Conservation (phyloP, 306 rosid species). For the Delonix regia region DNA sequence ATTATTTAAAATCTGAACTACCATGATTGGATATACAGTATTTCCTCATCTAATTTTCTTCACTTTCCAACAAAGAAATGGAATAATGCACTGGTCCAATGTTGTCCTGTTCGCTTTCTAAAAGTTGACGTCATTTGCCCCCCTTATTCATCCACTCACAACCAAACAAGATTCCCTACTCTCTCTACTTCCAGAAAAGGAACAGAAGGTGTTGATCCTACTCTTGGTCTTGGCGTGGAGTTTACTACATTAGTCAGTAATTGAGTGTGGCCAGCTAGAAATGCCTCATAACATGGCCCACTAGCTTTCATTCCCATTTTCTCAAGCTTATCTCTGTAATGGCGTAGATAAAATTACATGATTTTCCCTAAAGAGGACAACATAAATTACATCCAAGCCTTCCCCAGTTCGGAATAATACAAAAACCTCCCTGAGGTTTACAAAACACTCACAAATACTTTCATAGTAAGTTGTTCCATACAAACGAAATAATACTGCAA, state of each 20-base stretch:
- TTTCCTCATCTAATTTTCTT: constrained; percentile 7
- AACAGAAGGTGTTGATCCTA: constrained; percentile 19
- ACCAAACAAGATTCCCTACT: constrained; percentile 4
- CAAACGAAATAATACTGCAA: not conserved
- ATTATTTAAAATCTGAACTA: not conserved
- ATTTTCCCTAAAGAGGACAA: not conserved
- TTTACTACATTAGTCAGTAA: constrained; percentile 26
- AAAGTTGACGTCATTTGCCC: constrained; percentile 38
- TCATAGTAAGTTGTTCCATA: not conserved
- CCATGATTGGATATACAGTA: constrained; percentile 1
- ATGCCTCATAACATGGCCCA: constrained; percentile 9
- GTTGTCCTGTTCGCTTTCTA: constrained; percentile 26
- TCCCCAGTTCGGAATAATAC: not conserved
- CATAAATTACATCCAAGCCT: not conserved
- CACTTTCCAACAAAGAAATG: constrained; percentile 21
- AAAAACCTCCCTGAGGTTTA: not conserved
- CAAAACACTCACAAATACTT: not conserved
- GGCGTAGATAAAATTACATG: not conserved
- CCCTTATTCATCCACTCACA: constrained; percentile 27
- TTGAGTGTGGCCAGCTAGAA: constrained; percentile 17
- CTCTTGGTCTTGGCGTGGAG: constrained; percentile 8
- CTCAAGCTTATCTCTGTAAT: not conserved
- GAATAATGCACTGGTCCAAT: constrained; percentile 8
- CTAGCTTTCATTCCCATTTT: not conserved
- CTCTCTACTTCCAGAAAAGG: constrained; percentile 6